Percentiles rank a stretch among this genome's conserved stretches.
Evolutionary conservation across 371 early-diverging fungal species (phyloP).

Genomic region (Syncephalastrum racemosum): DNA sequence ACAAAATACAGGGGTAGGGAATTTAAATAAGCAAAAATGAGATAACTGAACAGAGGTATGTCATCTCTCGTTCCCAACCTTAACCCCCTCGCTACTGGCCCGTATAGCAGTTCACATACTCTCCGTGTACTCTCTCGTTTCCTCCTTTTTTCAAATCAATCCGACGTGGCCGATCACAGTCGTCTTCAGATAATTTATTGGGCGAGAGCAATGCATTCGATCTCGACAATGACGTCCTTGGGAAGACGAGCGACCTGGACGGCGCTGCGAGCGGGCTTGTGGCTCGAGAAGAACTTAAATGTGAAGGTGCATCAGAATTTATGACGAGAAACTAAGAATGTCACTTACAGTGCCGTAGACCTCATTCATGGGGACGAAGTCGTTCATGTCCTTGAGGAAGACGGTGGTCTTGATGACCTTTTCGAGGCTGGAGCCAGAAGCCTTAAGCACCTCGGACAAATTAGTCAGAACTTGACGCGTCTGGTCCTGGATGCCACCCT

Average conservation of each 20-base stretch:
- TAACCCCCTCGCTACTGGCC: too few species aligned
- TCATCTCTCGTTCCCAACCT: too few species aligned
- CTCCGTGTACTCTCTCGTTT: too few species aligned
- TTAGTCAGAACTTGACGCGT: slow-evolving; percentile 79
- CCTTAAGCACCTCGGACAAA: slow-evolving; percentile 74
- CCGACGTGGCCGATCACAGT: too few species aligned
- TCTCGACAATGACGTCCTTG: slow-evolving; percentile 86
- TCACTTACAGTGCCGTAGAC: slow-evolving; percentile 66
- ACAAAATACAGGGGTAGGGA: too few species aligned
- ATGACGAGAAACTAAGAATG: neutral
- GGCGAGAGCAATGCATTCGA: slow-evolving; percentile 81
- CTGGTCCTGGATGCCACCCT: slow-evolving; percentile 70
- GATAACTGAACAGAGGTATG: too few species aligned
- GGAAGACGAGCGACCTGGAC: slow-evolving; percentile 92
- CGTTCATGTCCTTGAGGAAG: slow-evolving; percentile 87
- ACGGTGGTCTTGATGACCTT: slow-evolving; percentile 92
- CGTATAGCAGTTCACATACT: too few species aligned
- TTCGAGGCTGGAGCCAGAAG: slow-evolving; percentile 70
- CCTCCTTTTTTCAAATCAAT: too few species aligned
- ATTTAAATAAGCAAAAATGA: too few species aligned
- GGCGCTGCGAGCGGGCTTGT: slow-evolving; percentile 85
- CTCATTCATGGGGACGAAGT: slow-evolving; percentile 85
- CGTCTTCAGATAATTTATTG: slow-evolving; percentile 15
- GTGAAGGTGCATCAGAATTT: neutral
- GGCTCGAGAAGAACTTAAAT: slow-evolving; percentile 56